These are phyloP conservation scores for Taphrina pruni DNA, from an alignment of 1,139 yeast species.

Conservation along the genomic window DNA sequence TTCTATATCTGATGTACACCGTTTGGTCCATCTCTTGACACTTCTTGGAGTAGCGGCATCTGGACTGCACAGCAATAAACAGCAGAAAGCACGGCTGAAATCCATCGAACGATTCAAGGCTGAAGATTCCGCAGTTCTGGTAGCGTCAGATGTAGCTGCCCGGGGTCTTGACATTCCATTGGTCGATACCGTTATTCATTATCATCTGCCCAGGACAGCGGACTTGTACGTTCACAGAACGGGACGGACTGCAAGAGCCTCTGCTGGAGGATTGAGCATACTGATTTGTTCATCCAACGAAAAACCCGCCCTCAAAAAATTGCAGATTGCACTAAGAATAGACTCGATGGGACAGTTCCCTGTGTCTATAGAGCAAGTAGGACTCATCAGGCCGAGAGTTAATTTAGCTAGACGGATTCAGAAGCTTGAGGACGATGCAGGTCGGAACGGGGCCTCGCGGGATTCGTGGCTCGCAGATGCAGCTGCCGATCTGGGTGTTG, in stretches of 20 bases:
- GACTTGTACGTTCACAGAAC: constrained; percentile 95
- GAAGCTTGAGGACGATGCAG: constrained; percentile 59
- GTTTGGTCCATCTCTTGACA: constrained; percentile 75
- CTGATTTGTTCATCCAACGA: constrained; percentile 94
- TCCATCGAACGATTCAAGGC: constrained; percentile 69
- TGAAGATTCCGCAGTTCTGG: constrained; percentile 64
- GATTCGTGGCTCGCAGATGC: constrained; percentile 81
- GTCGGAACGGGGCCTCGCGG: constrained; percentile 28
- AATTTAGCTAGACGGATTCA: constrained; percentile 73
- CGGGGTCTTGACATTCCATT: constrained; percentile 93
- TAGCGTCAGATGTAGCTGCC: constrained; percentile 98
- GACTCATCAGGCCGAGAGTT: constrained; percentile 73
- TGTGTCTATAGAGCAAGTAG: constrained; percentile 73
- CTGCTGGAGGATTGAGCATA: constrained; percentile 89
- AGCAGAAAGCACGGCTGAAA: constrained; percentile 88
- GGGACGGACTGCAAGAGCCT: constrained; percentile 98
- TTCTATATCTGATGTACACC: constrained; percentile 89
- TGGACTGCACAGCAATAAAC: constrained; percentile 91
- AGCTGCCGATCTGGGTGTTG: constrained; percentile 90
- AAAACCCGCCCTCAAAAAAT: constrained; percentile 45
- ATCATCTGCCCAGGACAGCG: constrained; percentile 92
- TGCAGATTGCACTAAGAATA: constrained; percentile 69
- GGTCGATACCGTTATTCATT: constrained; percentile 93
- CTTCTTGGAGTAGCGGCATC: constrained; percentile 74
- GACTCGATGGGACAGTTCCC: constrained; percentile 76